Conservation (phyloP, 1,139 yeast species). For the Taphrina wiesneri region DNA sequence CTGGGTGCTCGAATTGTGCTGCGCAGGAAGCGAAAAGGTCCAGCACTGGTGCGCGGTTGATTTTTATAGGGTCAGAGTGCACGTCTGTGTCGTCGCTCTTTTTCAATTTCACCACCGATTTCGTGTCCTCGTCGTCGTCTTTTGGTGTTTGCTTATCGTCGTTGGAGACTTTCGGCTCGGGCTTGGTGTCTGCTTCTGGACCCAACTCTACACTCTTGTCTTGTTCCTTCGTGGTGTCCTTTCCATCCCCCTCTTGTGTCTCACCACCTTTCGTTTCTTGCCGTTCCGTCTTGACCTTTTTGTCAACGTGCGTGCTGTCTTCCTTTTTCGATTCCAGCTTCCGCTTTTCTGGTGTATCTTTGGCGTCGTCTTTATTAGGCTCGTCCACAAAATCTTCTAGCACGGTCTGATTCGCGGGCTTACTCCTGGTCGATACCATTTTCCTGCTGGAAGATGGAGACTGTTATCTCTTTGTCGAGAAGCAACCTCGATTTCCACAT, state of each 20-base stretch:
- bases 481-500: too few species aligned
- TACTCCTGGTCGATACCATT: constrained; percentile 15
- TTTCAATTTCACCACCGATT: constrained; percentile 5
- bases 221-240: neutral
- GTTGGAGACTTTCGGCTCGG: too few species aligned
- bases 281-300: neutral
- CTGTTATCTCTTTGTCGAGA: too few species aligned
- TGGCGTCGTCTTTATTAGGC: neutral
- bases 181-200: too few species aligned
- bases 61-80: constrained; percentile 15
- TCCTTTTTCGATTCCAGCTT: neutral
- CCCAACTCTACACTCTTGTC: neutral
- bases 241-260: neutral
- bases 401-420: constrained; percentile 1
- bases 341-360: neutral
- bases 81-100: constrained; percentile 18
- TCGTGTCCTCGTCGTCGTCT: neutral
- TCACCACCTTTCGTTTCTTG: neutral
- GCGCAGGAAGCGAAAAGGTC: constrained; percentile 23
- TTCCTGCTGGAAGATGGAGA: too few species aligned
- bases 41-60: constrained; percentile 31
- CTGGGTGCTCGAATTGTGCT: constrained; percentile 16
- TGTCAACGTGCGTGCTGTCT: neutral
- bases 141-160: neutral
- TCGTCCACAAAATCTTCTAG: constrained; percentile 6